Base-by-base conservation (phyloP, 2,329 filamentous ascomycete genomes). In the Ophioceras dolichostomum region DNA sequence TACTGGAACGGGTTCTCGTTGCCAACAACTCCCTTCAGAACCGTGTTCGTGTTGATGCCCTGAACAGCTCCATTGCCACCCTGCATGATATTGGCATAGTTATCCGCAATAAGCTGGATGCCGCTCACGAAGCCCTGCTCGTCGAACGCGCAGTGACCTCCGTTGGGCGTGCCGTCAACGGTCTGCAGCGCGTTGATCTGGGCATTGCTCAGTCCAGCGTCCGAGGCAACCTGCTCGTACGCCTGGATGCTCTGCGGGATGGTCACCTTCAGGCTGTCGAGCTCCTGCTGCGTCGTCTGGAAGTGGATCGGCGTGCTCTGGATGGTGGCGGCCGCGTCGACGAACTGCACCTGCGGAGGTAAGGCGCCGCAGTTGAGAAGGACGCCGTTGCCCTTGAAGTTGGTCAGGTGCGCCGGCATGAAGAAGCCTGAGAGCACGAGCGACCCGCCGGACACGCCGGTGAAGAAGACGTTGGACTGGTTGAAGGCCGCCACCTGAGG, bases 111-210 rank as follows among this genome's bases (percentile, higher is more conserved):
- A n/a, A 71, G 56, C 56, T 76, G 70, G 22, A 76, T 65, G 10
- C 72, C 70, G n/a, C 58, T 62, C 9, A 65, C 63, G 43, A 76
- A 76, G 9, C 54, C 65, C 46, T 65, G 43, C 10, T 57, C 66
- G 48, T 76, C 72, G 41, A 76, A 76, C 37, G 61, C 70, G 55
- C 72, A 76, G 51, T 76, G 72, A 0, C 70, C 71, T 27, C 70
- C 70, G 17, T 59, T 53, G 3, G 71, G 70, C 4, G 64, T 62
- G 43, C 71, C 73, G 44, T 76, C 67, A 1, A 71, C 68, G 1
- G 72, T 76, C 57, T 74, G 70, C 38, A 73, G 49, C 3, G 58
- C 51, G 21, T 66, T 68, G 45, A 74, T 58, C 45, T 70, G 56
- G 21, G 48, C 51, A 0, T 58, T 48, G 29, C 45, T 53, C 24